Evolutionary conservation across 2,329 filamentous ascomycete genomes (phyloP), one percentile per base, ranked within the genome.

Genomic region (Diaporthe vaccinii): DNA sequence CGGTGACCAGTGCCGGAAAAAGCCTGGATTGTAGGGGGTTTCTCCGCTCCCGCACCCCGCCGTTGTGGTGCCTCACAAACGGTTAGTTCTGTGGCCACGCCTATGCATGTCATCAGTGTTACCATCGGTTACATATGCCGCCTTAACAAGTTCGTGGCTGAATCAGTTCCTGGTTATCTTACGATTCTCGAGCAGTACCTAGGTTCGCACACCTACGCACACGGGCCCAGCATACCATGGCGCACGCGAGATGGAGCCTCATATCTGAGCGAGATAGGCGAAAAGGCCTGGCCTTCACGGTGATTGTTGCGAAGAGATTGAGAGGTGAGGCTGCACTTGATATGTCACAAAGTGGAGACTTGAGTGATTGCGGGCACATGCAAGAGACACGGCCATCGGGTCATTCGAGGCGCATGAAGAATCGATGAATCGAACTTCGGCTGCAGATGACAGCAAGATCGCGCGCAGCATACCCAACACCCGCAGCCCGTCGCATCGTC

Each of bases 361-460:
- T 41, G 65, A 55, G 46, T 14, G 15, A 44, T 53, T 51, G 39
- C n/a, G 15, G 34, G 70, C 46, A 59, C 39, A 59, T 72, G 34
- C 53, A 59, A 59, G 25, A 58, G 59, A 65, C 7, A 59, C 17
- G 57, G 15, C 55, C 46, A 55, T 53, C 46, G 46, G 39, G 17
- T 25, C 14, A 31, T 55, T 25, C 25, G 25, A 34, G 69, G 31
- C 70, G 70, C 57, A 53, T 41, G 46, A 36, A 25, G 28, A 53
- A 55, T 69, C 31, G 65, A 69, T 55, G 15, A 28, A 41, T 69
- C 65, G 49, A 28, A 55, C 22, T 39, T 53, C n/a, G 25, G n/a
- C 65, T 69, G 65, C 65, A 69, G 65, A 69, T 69, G 65, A 55
- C 8, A 41, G 46, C 65, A 39, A 69, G 65, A 69, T 69, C 65